phyloP scores from a whole-genome alignment of 2,329 filamentous ascomycete species.

The Penicillium brasilianum region DNA sequence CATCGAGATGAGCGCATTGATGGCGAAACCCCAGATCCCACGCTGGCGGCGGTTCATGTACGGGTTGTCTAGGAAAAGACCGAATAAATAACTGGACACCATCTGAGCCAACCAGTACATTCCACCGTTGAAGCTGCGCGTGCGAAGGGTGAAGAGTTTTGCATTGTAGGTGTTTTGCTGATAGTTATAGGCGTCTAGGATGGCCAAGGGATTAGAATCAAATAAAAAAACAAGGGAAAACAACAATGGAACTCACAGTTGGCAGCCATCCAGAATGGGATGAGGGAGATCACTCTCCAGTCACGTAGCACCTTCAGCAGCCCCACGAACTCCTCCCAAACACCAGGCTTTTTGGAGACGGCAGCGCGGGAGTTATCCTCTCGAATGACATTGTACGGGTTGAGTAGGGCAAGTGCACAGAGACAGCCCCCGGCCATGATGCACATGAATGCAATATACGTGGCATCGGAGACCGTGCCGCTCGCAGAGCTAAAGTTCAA shows the following conservation, averaged over 20 bases:
- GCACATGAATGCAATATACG: constrained; percentile 16
- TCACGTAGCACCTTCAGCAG: constrained; percentile 7
- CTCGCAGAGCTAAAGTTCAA: constrained; percentile 5
- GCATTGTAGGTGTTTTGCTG: constrained; percentile 16
- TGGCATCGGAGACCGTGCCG: constrained; percentile 7
- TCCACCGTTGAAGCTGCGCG: constrained; percentile 11
- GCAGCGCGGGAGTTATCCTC: constrained; percentile 15
- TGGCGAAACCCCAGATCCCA: not conserved
- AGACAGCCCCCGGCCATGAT: constrained; percentile 10
- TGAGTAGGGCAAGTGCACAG: constrained; percentile 6
- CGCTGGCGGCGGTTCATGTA: constrained; percentile 10
- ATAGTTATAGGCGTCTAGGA: constrained; percentile 11
- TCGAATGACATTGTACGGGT: constrained; percentile 12
- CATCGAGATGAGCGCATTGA: not conserved
- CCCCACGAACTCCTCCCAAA: constrained; percentile 7
- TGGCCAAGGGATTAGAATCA: not conserved
- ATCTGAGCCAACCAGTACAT: constrained; percentile 16
- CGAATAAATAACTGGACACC: constrained; percentile 1
- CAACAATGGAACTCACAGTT: not conserved
- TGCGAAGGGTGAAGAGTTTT: constrained; percentile 11
- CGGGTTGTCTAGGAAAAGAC: not conserved
- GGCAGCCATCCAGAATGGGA: constrained; percentile 14
- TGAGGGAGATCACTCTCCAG: constrained; percentile 6
- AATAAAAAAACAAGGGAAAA: not conserved
- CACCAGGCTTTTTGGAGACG: not conserved